These are phyloP conservation scores for Aspergillaceae sp. DNA, from an alignment of 2,329 filamentous ascomycete species.

Conservation along the genomic window DNA sequence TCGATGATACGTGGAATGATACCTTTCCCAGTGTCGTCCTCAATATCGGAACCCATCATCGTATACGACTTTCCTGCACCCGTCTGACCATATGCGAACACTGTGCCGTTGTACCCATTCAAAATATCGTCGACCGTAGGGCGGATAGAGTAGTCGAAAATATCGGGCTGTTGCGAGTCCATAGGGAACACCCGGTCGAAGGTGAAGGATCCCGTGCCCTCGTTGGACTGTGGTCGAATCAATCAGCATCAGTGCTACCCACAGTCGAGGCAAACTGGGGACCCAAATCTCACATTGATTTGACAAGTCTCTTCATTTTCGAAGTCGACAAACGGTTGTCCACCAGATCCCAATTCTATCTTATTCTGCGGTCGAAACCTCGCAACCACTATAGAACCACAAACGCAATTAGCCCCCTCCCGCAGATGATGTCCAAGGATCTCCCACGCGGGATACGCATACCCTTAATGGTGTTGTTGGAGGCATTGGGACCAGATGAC, in stretches of 20 bases:
- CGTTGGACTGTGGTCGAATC: conserved; percentile 55
- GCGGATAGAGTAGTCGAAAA: conserved; percentile 96
- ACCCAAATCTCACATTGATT: conserved; percentile 55
- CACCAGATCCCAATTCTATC: conserved; percentile 79
- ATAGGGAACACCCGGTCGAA: conserved; percentile 98
- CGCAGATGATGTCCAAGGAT: neutral
- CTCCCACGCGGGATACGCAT: conserved; percentile 14
- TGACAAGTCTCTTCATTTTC: conserved; percentile 80
- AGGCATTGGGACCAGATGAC: conserved; percentile 22
- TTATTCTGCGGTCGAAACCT: conserved; percentile 97
- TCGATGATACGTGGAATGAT: conserved; percentile 96
- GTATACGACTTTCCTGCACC: conserved; percentile 98
- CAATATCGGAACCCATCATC: conserved; percentile 96
- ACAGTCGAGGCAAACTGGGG: neutral
- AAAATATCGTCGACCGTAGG: conserved; percentile 95
- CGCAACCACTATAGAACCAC: conserved; percentile 64
- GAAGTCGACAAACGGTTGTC: conserved; percentile 85
- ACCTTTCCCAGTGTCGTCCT: conserved; percentile 77
- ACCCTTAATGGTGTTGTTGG: conserved; percentile 47
- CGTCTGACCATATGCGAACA: conserved; percentile 97
- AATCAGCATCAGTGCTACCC: neutral
- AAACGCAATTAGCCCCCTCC: conserved; percentile 34
- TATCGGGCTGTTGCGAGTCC: conserved; percentile 78
- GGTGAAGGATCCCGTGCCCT: conserved; percentile 78
- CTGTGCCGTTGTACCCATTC: conserved; percentile 97